These are phyloP conservation scores for Penicillium malachiteum DNA, from an alignment of 495 filamentous ascomycete species.

Conservation along the genomic window DNA sequence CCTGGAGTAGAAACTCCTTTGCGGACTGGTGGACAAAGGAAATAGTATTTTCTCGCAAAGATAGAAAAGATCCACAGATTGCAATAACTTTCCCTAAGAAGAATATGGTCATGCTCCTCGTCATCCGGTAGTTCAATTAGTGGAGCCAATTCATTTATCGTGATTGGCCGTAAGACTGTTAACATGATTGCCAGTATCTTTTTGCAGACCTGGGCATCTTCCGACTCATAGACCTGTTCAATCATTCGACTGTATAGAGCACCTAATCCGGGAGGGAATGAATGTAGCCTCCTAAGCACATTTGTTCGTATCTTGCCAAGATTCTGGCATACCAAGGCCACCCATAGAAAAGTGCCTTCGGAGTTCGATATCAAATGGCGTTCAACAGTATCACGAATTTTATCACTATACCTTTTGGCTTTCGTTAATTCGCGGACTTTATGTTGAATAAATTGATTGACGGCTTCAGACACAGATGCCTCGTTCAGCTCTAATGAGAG, in stretches of 20 bases:
- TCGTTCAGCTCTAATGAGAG: too few species aligned
- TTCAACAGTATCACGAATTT: slow-evolving; percentile 11
- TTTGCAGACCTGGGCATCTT: slow-evolving; percentile 11
- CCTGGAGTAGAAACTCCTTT: slow-evolving; percentile 35
- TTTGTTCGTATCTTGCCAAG: slow-evolving; percentile 10
- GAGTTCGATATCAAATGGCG: slow-evolving; percentile 19
- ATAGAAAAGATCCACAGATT: slow-evolving; percentile 20
- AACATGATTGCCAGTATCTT: slow-evolving; percentile 15
- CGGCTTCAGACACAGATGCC: too few species aligned
- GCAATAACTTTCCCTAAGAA: slow-evolving; percentile 13
- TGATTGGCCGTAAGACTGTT: slow-evolving; percentile 29
- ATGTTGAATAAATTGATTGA: slow-evolving; percentile 32
- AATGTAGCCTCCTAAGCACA: neutral
- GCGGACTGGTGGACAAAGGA: slow-evolving; percentile 46
- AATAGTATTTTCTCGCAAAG: slow-evolving; percentile 24
- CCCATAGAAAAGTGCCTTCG: slow-evolving; percentile 37
- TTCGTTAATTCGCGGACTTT: slow-evolving; percentile 27
- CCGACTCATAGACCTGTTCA: slow-evolving; percentile 1
- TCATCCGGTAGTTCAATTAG: slow-evolving; percentile 11
- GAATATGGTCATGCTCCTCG: neutral
- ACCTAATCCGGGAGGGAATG: slow-evolving; percentile 17
- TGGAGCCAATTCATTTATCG: slow-evolving; percentile 20
- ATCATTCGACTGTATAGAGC: slow-evolving; percentile 19
- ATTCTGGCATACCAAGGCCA: slow-evolving; percentile 26
- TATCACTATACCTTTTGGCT: slow-evolving; percentile 3